phyloP scores from a whole-genome alignment of 2,329 filamentous ascomycete genomes.

The Decorospora gaudefroyi region DNA sequence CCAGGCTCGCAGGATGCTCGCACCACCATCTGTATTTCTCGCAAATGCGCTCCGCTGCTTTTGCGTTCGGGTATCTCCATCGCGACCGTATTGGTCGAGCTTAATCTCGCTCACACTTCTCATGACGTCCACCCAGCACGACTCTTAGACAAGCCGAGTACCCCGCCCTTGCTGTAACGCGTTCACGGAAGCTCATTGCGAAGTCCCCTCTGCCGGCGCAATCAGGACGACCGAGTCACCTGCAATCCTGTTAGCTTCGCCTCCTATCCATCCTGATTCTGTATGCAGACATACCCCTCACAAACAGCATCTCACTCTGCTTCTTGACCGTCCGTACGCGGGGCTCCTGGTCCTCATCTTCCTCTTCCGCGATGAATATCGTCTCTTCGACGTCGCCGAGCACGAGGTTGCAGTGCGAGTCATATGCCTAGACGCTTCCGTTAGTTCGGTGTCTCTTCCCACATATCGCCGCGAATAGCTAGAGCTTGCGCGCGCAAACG shows the following conservation, averaged over 20 bases:
- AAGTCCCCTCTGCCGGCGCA: slow-evolving; percentile 45
- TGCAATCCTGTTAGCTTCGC: slow-evolving; percentile 22
- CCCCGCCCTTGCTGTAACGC: slow-evolving; percentile 12
- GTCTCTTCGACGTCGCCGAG: slow-evolving; percentile 97
- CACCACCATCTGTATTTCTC: background rate
- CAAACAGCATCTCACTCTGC: slow-evolving; percentile 98
- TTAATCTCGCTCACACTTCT: background rate
- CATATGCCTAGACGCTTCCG: slow-evolving; percentile 74
- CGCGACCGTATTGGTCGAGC: slow-evolving; percentile 3
- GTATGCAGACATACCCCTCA: slow-evolving; percentile 68
- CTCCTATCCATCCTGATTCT: background rate
- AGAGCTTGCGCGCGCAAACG: slow-evolving; percentile 20
- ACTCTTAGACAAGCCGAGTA: slow-evolving; percentile 4
- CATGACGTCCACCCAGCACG: background rate
- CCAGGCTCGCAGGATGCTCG: no score
- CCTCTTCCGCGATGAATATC: slow-evolving; percentile 89
- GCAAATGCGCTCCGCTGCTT: slow-evolving; percentile 5
- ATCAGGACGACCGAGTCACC: slow-evolving; percentile 59
- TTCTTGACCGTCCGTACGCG: slow-evolving; percentile 76
- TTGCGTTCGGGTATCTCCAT: slow-evolving; percentile 32
- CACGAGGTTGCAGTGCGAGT: slow-evolving; percentile 97
- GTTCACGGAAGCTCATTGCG: slow-evolving; percentile 27
- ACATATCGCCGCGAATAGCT: background rate
- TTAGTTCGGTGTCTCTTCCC: slow-evolving; percentile 18
- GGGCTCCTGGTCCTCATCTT: slow-evolving; percentile 72